Conservation (phyloP, 768 basidiomycete genomes). For the Punctularia strigosozonata region DNA sequence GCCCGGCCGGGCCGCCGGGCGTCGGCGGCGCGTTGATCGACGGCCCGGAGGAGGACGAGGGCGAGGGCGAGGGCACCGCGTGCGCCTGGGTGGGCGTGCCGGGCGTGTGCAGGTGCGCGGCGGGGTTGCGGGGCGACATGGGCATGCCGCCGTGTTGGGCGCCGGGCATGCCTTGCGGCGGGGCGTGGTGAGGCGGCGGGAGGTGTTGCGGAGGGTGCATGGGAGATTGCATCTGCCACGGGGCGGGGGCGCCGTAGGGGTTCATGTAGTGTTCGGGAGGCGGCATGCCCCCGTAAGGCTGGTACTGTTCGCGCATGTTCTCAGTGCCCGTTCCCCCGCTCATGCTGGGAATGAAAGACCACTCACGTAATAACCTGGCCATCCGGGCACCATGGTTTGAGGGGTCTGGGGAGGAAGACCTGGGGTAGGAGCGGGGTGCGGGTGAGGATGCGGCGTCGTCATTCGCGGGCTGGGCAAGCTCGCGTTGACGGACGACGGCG, state of each 20-base stretch:
- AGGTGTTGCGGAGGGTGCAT: slow-evolving; percentile 26
- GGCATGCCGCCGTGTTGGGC: slow-evolving; percentile 33
- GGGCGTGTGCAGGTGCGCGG: slow-evolving; percentile 39
- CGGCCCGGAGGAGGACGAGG: slow-evolving; percentile 38
- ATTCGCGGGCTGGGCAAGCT: slow-evolving; percentile 61
- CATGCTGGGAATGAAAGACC: neutral
- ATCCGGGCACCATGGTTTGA: slow-evolving; percentile 22
- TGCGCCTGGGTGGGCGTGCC: slow-evolving; percentile 61
- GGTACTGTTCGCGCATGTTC: slow-evolving; percentile 26
- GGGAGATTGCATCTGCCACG: slow-evolving; percentile 17
- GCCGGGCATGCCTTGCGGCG: slow-evolving; percentile 15
- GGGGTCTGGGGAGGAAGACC: slow-evolving; percentile 35
- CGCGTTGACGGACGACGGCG: slow-evolving; percentile 26
- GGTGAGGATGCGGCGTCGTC: slow-evolving; percentile 44
- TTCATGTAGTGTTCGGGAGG: slow-evolving; percentile 32
- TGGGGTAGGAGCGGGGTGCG: slow-evolving; percentile 39
- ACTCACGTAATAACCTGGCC: slow-evolving; percentile 51
- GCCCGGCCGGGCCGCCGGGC: slow-evolving; percentile 21
- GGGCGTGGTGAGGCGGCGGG: no score
- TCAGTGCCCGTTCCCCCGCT: slow-evolving; percentile 1
- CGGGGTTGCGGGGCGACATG: slow-evolving; percentile 59
- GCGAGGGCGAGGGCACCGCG: slow-evolving; percentile 36
- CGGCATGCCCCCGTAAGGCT: slow-evolving; percentile 28
- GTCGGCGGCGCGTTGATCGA: slow-evolving; percentile 45
- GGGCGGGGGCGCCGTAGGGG: slow-evolving; percentile 14